Conservation (phyloP, 345 rosid genomes). For the Brassica carinata region DNA sequence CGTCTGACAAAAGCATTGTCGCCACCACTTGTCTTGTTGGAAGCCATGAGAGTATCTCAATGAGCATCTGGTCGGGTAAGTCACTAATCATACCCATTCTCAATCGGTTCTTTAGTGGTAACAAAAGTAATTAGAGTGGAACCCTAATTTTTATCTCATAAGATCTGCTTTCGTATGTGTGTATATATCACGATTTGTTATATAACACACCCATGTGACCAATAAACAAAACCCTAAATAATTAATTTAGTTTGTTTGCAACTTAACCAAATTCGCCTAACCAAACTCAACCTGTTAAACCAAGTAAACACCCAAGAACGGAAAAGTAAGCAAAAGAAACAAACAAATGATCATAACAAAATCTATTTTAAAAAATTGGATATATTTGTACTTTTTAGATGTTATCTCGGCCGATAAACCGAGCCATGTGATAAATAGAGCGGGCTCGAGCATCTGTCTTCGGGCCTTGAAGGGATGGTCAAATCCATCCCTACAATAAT, state of each 20-base stretch:
- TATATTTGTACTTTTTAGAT: too few species aligned
- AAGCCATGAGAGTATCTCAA: neutral
- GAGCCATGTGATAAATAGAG: too few species aligned
- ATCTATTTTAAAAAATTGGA: too few species aligned
- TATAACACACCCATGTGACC: neutral
- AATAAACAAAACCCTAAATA: neutral
- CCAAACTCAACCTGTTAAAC: neutral
- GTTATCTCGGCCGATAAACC: too few species aligned
- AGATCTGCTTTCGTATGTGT: neutral
- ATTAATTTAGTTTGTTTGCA: neutral
- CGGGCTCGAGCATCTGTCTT: too few species aligned
- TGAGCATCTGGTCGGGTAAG: neutral
- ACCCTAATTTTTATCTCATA: neutral
- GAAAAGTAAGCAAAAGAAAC: neutral
- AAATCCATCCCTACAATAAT: too few species aligned
- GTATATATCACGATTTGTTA: neutral
- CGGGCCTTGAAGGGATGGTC: too few species aligned
- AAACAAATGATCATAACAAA: neutral
- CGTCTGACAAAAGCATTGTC: neutral
- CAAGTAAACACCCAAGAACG: neutral
- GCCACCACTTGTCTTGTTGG: neutral
- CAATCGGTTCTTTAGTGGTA: neutral
- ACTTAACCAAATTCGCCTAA: neutral
- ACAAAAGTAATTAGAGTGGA: neutral
- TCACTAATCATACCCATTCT: neutral